Base-by-base conservation (phyloP, 1,284 basidiomycete genomes). In the Dichomitus squalens region DNA sequence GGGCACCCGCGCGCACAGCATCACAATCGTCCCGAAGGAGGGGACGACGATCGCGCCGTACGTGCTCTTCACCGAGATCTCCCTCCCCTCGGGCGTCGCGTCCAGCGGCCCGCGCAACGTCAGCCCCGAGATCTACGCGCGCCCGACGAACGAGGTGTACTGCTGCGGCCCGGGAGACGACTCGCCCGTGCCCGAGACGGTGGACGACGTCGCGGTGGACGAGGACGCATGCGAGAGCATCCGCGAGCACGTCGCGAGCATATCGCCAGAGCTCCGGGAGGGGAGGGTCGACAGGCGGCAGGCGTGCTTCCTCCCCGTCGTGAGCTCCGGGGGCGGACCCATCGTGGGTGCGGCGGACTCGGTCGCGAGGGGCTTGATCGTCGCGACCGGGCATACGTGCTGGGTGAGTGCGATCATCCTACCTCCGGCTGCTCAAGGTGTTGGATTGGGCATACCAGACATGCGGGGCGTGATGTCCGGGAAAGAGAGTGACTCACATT, bases 351-450 rank as follows among this genome's bases (percentile, higher is more conserved):
- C 80, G 59, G 82, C 80, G 23, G 66, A 60, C 5, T 65, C 69
- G 14, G 72, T 81, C 29, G 80, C 81, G 16, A 77, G 77, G 63
- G 84, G 86, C 0, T 56, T 90, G 60, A 75, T 83, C 53, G 73
- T 89, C 49, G 86, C 85, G 1, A 82, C 85, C 3, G 88, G 88
- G 11, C 88, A 90, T 68, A 86, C 86, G 0, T 88, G 86, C 50
- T 72, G 71, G 71, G 71, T 72, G 53, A 34, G 70, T 64, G 3
- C 18, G 1, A 11, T 20, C 20, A 11, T 20, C 7, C 25, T 16
- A 9, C 9, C n/a, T 11, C 4, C 31, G 48, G 14, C 12, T 36
- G 21, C 18, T 16, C 36, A 1, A 3, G 7, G 20, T 21, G 34
- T 8, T 21, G n/a, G 27, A 7, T 46, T 20, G 6, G n/a, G 43